Evolutionary conservation across 345 rosid species (phyloP).

Genomic region (Pugionium dolabratum): DNA sequence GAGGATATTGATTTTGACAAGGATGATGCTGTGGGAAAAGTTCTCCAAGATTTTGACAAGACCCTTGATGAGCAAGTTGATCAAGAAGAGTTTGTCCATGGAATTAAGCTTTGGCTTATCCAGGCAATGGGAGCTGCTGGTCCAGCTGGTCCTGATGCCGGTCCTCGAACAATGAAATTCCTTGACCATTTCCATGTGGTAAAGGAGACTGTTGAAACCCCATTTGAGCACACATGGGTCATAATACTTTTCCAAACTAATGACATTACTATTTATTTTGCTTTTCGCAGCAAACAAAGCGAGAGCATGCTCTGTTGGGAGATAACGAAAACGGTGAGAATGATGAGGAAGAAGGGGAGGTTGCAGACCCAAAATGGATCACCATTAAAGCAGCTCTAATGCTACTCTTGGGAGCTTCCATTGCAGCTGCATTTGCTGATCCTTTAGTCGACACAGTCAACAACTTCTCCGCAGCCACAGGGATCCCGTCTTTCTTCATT

Average conservation of each 20-base stretch:
- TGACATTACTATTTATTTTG: background rate
- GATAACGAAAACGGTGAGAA: slow-evolving; percentile 58
- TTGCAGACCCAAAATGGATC: slow-evolving; percentile 55
- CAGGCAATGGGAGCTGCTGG: slow-evolving; percentile 48
- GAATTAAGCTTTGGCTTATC: slow-evolving; percentile 59
- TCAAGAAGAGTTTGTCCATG: slow-evolving; percentile 50
- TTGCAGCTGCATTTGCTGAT: slow-evolving; percentile 94
- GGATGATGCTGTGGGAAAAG: slow-evolving; percentile 60
- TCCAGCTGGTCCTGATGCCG: slow-evolving; percentile 45
- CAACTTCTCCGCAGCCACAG: slow-evolving; percentile 84
- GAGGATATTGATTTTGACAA: slow-evolving; percentile 71
- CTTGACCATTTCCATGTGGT: slow-evolving; percentile 58
- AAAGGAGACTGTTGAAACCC: slow-evolving; percentile 16
- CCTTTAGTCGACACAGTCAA: slow-evolving; percentile 93
- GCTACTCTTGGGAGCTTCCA: slow-evolving; percentile 70
- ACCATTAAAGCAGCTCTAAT: slow-evolving; percentile 64
- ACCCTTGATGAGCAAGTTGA: slow-evolving; percentile 45
- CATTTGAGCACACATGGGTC: slow-evolving; percentile 16
- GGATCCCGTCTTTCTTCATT: slow-evolving; percentile 93
- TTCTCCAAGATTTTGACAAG: slow-evolving; percentile 73
- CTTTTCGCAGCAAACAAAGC: slow-evolving; percentile 63
- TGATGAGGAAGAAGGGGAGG: slow-evolving; percentile 49
- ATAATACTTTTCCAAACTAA: slow-evolving; percentile 1
- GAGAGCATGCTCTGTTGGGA: slow-evolving; percentile 68
- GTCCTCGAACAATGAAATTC: slow-evolving; percentile 49